Evolutionary conservation across 352 stramenopile species (phyloP).

Genomic region (Phytophthora europaea): DNA sequence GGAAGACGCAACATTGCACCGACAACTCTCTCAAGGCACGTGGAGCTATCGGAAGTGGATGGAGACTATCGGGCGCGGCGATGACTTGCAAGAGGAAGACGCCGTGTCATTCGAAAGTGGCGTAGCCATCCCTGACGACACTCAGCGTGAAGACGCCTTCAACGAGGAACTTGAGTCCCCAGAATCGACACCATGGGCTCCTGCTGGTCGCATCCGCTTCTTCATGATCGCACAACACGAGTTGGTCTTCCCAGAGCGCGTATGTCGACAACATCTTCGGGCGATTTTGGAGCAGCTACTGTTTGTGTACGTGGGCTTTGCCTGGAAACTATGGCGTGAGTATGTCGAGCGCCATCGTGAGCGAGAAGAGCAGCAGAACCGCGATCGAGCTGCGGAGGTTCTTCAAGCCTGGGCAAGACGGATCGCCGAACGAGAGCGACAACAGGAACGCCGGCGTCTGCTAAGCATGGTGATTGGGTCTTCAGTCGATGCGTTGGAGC

Average conservation of each 20-base stretch:
- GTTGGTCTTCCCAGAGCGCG: slow-evolving; percentile 51
- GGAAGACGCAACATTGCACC: slow-evolving; percentile 57
- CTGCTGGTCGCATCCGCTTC: slow-evolving; percentile 54
- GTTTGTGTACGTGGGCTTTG: slow-evolving; percentile 68
- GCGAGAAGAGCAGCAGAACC: slow-evolving; percentile 42
- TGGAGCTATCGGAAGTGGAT: slow-evolving; percentile 68
- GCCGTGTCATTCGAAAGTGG: slow-evolving; percentile 34
- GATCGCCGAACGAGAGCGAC: slow-evolving; percentile 18
- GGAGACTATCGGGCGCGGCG: slow-evolving; percentile 44
- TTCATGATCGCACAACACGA: slow-evolving; percentile 60
- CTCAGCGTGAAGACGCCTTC: slow-evolving; percentile 8
- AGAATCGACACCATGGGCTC: slow-evolving; percentile 46
- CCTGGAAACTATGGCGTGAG: slow-evolving; percentile 61
- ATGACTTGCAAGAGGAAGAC: slow-evolving; percentile 61
- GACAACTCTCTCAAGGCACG: slow-evolving; percentile 37
- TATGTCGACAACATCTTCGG: slow-evolving; percentile 51
- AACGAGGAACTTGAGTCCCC: slow-evolving; percentile 5
- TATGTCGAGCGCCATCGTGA: slow-evolving; percentile 52
- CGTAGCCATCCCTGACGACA: not conserved
- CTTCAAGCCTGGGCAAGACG: slow-evolving; percentile 63
- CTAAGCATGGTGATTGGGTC: slow-evolving; percentile 21
- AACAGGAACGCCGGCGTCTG: slow-evolving; percentile 25
- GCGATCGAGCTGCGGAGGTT: slow-evolving; percentile 24
- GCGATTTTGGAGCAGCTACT: slow-evolving; percentile 70
- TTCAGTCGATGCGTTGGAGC: slow-evolving; percentile 53